Evolutionary conservation across 2,329 filamentous ascomycete genomes (phyloP).

Genomic region (Sphaerulina populicola): DNA sequence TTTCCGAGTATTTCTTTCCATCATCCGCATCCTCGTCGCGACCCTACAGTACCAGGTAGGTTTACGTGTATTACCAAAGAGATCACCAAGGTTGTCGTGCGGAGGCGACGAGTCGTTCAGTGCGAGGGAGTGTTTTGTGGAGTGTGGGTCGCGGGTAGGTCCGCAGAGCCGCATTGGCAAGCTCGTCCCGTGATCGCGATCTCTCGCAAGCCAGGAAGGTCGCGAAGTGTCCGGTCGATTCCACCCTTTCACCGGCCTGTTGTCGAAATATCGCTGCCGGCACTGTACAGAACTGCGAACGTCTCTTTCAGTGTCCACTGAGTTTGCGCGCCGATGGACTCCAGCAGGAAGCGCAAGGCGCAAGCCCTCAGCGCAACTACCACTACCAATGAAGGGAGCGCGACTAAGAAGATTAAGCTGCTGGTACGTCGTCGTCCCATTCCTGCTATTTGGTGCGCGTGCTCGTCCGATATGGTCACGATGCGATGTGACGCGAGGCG

Average conservation of each 20-base stretch:
- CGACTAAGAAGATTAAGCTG: conserved; percentile 51
- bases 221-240: background rate
- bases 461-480: background rate
- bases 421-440: conserved; percentile 44
- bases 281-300: background rate
- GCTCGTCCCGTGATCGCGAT: background rate
- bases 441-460: conserved; percentile 1
- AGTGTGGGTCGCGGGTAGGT: background rate
- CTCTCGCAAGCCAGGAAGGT: background rate
- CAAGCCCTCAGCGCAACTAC: conserved; percentile 43
- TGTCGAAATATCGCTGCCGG: background rate
- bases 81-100: too few relatives aligned
- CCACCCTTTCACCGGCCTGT: background rate
- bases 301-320: background rate
- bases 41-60: background rate
- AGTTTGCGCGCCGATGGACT: conserved; percentile 31
- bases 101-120: background rate
- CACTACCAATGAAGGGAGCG: conserved; percentile 40
- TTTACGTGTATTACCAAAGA: background rate
- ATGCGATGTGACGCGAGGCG: conserved; percentile 4
- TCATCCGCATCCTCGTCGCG: too few relatives aligned
- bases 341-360: conserved; percentile 50
- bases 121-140: background rate
- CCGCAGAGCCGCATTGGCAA: background rate
- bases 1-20: too few relatives aligned